A percentile compares a stretch with the other conserved stretches of the same genome.
Conservation (phyloP, 495 filamentous ascomycete genomes). For the Xeromyces bisporus region DNA sequence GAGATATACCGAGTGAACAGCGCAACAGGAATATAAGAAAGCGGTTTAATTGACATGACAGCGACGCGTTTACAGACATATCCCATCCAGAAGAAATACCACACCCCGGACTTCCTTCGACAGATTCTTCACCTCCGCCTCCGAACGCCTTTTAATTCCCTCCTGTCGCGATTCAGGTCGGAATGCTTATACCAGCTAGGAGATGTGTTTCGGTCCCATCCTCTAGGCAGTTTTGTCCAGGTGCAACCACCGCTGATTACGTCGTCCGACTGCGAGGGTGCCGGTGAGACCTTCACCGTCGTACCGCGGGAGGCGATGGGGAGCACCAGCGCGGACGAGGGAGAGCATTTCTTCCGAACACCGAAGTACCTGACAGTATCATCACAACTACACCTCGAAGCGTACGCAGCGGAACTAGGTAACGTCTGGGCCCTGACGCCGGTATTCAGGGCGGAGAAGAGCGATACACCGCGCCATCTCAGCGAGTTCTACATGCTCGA, state of each 20-base stretch:
- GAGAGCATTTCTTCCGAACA: constrained; percentile 54
- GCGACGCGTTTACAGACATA: constrained; percentile 40
- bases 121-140: constrained; percentile 78
- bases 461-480: constrained; percentile 83
- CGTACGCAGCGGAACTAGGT: constrained; percentile 70
- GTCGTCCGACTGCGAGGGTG: constrained; percentile 94
- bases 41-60: constrained; percentile 1
- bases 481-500: constrained; percentile 99
- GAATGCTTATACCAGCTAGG: constrained; percentile 63
- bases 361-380: constrained; percentile 96
- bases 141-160: constrained; percentile 64
- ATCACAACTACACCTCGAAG: constrained; percentile 85
- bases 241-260: constrained; percentile 88
- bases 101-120: constrained; percentile 74
- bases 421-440: constrained; percentile 91
- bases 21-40: not conserved
- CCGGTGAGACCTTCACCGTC: constrained; percentile 84
- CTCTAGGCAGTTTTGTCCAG: constrained; percentile 53
- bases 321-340: constrained; percentile 14
- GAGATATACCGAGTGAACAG: not conserved
- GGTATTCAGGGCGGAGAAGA: constrained; percentile 85
- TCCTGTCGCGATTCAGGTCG: constrained; percentile 71
- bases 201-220: constrained; percentile 45
- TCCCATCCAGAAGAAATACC: constrained; percentile 88
- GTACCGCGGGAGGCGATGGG: constrained; percentile 20